These are phyloP conservation scores for Thelonectria discophora DNA, from an alignment of 2,329 filamentous ascomycete species.

Conservation along the genomic window DNA sequence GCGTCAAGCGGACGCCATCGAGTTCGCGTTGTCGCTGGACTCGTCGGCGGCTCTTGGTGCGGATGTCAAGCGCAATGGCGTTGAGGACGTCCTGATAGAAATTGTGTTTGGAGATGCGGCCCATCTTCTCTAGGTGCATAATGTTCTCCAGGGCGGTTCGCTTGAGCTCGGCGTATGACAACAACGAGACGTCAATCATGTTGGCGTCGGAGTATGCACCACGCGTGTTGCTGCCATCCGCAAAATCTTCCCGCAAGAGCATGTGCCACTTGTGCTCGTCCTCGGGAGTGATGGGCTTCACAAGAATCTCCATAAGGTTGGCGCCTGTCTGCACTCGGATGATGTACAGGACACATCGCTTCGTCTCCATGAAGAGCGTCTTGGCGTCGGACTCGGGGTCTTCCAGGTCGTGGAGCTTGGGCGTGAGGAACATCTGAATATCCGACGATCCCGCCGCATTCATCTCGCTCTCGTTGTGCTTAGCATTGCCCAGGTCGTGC, in stretches of 20 bases:
- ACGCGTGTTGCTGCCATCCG: constrained; percentile 70
- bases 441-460: constrained; percentile 85
- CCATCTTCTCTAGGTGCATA: constrained; percentile 84
- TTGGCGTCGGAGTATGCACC: constrained; percentile 92
- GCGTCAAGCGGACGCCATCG: constrained; percentile 80
- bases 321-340: constrained; percentile 93
- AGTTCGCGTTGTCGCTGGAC: constrained; percentile 92
- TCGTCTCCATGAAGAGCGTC: constrained; percentile 96
- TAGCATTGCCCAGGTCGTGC: constrained; percentile 92
- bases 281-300: constrained; percentile 85
- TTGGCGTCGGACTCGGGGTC: constrained; percentile 95
- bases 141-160: constrained; percentile 94
- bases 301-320: constrained; percentile 94
- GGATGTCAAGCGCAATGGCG: constrained; percentile 94
- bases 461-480: constrained; percentile 95
- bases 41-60: constrained; percentile 92
- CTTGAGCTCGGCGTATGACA: constrained; percentile 93
- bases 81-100: constrained; percentile 98
- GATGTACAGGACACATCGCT: constrained; percentile 96
- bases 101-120: constrained; percentile 89
- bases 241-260: constrained; percentile 83
- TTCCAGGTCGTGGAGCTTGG: constrained; percentile 87
- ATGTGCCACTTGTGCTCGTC: constrained; percentile 90
- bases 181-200: constrained; percentile 86
- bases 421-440: constrained; percentile 89